Percentiles rank a stretch among this genome's conserved stretches.
Evolutionary conservation across 176 grass and related monocot species (phyloP).

Genomic region (Carex cristatella): DNA sequence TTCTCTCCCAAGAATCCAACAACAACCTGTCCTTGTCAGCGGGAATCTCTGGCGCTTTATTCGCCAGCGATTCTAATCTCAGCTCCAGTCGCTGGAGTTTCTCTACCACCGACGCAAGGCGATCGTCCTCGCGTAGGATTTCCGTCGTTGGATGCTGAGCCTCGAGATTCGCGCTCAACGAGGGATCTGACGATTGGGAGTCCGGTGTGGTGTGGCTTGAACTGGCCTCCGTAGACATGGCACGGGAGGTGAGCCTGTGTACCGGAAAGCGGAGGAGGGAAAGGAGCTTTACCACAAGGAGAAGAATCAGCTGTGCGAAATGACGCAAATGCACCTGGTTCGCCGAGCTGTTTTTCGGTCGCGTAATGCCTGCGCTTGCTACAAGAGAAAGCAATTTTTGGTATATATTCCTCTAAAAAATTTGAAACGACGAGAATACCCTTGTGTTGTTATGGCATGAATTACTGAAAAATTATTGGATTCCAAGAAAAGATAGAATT

Average conservation of each 20-base stretch:
- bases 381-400: neutral
- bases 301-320: conserved; percentile 36
- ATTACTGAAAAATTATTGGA: neutral
- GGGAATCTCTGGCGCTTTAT: conserved; percentile 57
- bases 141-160: conserved; percentile 35
- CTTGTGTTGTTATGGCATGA: neutral
- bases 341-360: neutral
- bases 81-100: conserved; percentile 66
- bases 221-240: conserved; percentile 23
- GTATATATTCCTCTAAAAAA: neutral
- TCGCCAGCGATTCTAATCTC: conserved; percentile 55
- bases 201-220: conserved; percentile 4
- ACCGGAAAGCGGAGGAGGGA: conserved; percentile 39
- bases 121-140: conserved; percentile 28
- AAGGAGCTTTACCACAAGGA: conserved; percentile 40
- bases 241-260: conserved; percentile 8
- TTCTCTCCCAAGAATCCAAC: conserved; percentile 74
- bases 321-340: conserved; percentile 33
- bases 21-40: conserved; percentile 57
- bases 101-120: conserved; percentile 48
- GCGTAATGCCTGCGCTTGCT: neutral
- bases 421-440: neutral
- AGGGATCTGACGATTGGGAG: conserved; percentile 26
- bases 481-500: neutral
- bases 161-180: neutral